Evolutionary conservation across 1,139 yeast species (phyloP).

Genomic region (Nakaseomyces kungkrabaensis): DNA sequence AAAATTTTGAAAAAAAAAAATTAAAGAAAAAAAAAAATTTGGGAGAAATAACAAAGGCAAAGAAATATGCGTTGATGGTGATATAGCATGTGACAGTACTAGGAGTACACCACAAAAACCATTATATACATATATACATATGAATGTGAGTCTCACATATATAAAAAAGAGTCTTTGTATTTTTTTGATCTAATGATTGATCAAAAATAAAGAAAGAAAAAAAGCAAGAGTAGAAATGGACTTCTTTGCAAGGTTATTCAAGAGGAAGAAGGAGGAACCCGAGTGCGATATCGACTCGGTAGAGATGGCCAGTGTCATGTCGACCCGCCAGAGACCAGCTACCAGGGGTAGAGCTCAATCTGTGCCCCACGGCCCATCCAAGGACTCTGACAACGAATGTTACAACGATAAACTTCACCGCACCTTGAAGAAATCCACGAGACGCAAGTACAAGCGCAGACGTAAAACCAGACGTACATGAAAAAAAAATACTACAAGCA

Average conservation of each 20-base stretch:
- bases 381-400: not conserved
- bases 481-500: too few species aligned
- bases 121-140: too few species aligned
- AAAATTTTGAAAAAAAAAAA: too few species aligned
- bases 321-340: not conserved
- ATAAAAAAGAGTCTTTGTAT: too few species aligned
- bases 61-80: not conserved
- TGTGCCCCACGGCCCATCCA: not conserved
- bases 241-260: not conserved
- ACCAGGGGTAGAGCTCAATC: not conserved
- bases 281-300: slow-evolving; percentile 1
- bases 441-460: not conserved
- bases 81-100: not conserved
- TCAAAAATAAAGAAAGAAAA: not conserved
- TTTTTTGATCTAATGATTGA: too few species aligned
- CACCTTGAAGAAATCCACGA: not conserved
- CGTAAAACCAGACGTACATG: not conserved
- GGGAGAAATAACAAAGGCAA: not conserved
- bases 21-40: not conserved
- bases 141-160: too few species aligned
- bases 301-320: slow-evolving; percentile 1
- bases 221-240: not conserved
- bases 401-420: slow-evolving; percentile 1
- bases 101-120: not conserved
- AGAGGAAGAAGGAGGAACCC: not conserved